Base-by-base conservation (phyloP, 352 stramenopile genomes). In the Thalassiosira ordinaria region DNA sequence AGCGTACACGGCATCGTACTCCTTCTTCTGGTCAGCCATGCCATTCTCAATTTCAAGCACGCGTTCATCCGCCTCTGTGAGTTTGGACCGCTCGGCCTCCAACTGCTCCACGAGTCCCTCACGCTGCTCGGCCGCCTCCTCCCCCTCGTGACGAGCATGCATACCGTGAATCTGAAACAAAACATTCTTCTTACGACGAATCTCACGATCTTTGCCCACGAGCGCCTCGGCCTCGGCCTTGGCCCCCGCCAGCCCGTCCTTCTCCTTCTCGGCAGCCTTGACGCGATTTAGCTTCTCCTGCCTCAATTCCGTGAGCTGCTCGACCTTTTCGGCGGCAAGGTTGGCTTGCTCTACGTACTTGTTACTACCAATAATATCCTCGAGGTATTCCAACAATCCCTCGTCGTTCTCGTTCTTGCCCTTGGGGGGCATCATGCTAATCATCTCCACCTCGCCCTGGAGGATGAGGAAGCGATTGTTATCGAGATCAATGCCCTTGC, bases 361-460 rank as follows among this genome's bases (percentile, higher is more conserved):
- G 79, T 99, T 99, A 14, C 91, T 98, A 68, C 98, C 98, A 73
- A 99, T 99, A 47, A 99, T 99, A 79, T 99, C 98, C 82, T 99
- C 98, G 6, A 99, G 84, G 84, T 99, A 99, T 87, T 99, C 98
- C 9, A 99, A 91, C 26, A 99, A 87, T 18, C 98, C 98, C 60
- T 99, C 97, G 73, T 99, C 97, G 65, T 97, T 95, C 59, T 96
- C 90, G 27, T 64, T 94, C 59, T 95, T 93, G 11, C 95, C 96
- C 85, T 99, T 99, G 86, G 97, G 98, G 71, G 98, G 98, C 97
- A 99, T 99, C 95, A 99, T 99, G 37, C 96, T 96, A 74, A 99
- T 99, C 93, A 99, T 97, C 82, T 99, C 97, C 0, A 98, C 95
- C 82, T 98, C 95, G 16, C 95, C 95, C 82, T 99, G 97, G 26